Evolutionary conservation across 441 rosid genomes (phyloP), one percentile per base, ranked within the genome.

Genomic region (Viola pubescens): DNA sequence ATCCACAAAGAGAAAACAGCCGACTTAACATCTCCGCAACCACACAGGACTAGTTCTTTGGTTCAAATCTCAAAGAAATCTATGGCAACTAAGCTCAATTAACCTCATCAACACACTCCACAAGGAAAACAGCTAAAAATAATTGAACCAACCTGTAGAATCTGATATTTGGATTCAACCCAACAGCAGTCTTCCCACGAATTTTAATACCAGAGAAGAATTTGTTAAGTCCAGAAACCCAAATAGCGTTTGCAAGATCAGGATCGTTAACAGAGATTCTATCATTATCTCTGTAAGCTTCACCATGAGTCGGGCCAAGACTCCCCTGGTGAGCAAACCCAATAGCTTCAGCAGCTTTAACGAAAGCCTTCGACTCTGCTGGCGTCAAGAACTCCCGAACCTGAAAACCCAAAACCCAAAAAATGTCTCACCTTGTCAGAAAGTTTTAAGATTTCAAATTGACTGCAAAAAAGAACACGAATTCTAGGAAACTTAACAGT

Each of bases 291-390:
- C 97, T 76, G 52, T 74, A 92, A 60, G 97, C 97, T 83, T 89
- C 98, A 7, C 98, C 97, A 64, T 77, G 77, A 5, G 86, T 68
- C 16, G 98, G 98, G 9, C 98, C 97, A 65, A 79, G 96, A 72
- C 96, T 89, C 63, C 97, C 96, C 71, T 85, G 98, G 70, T 82
- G 97, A 42, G 63, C 79, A 74, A 89, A 89, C 56, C 96, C 97
- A 1, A 79, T 67, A 62, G 89, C 72, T 76, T 92, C 98, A 6
- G 94, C 85, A 14, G 64, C 78, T 72, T 77, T 78, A 43, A 87
- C 14, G 44, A 92, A 92, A 16, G 81, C 83, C 69, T 71, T 81
- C 3, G 89, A 82, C 75, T 92, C 98, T 44, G 81, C 81, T 37
- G 84, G 48, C 12, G 83, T 79, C n/a, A 92, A 77, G 75, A 83